Base-by-base conservation (phyloP, 805 yeast genomes). In the Pichia heedii region DNA sequence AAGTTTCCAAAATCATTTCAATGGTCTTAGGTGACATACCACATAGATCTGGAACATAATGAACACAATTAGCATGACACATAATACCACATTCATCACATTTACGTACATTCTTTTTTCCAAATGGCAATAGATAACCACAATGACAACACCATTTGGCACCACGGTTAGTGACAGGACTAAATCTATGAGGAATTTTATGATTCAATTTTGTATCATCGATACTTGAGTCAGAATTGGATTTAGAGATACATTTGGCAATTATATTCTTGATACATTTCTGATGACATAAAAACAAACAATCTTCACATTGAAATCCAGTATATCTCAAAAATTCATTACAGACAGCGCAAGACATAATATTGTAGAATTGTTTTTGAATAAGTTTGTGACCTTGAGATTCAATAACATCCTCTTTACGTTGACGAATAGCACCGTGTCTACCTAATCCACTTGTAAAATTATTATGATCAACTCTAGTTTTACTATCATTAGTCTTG, bases 81-180 rank as follows among this genome's bases (percentile, higher is more conserved):
- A 90, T 86, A 19, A 88, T 78, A 26, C 95, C 95, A 77, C 98
- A 93, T 52, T 84, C 93, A 5, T 83, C 69, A 71, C 98, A 90
- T 61, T 87, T 93, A 41, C 96, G 74, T 11, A 89, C 94, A 54
- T 85, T 88, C 62, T 87, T 88, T 56, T 82, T 78, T 42, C 97
- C 96, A 83, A 96, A 82, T 16, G 98, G 97, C 49, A 93, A 71
- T 41, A 93, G 80, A 59, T 87, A 87, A 48, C 99, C 99, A 73
- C 99, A 93, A 61, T 93, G 99, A 55, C 97, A 93, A 67, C 99
- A 93, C 99, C 99, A 93, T 59, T 90, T 89, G 2, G 99, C 94
- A 55, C 96, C 94, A 65, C 88, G 81, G 58, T 93, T 93, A 16
- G 93, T 75, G 22, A 79, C 77, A n/a, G 90, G 89, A 52, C 85